Percentiles rank a stretch among this genome's conserved stretches.
These are phyloP conservation scores for Nitzschia sp. DNA, from an alignment of 108 stramenopile genomes.

Conservation along the genomic window DNA sequence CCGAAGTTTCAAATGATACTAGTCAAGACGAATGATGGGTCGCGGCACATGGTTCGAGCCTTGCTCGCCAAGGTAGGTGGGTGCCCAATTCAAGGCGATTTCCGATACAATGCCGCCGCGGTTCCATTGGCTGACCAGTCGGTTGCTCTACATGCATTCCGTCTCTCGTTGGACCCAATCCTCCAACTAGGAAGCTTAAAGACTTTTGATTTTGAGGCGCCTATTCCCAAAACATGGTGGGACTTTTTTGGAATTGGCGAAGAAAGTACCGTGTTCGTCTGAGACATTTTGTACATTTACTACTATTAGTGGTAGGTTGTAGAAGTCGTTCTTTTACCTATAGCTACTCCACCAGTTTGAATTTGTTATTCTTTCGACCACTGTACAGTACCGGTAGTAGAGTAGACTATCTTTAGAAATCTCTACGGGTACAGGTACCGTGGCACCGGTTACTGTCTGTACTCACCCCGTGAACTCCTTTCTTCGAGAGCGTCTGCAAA, in stretches of 20 bases:
- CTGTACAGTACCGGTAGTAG: no score
- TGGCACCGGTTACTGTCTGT: no score
- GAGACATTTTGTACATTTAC: no score
- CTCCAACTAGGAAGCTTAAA: slow-evolving; percentile 55
- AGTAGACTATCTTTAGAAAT: no score
- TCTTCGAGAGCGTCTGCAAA: no score
- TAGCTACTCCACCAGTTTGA: no score
- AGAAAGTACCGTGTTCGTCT: background rate
- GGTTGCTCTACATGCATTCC: slow-evolving; percentile 79
- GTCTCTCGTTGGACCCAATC: slow-evolving; percentile 50
- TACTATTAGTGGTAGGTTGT: no score
- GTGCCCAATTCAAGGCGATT: slow-evolving; percentile 74
- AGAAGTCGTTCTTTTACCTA: no score
- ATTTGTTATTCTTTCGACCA: no score
- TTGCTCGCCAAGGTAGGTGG: slow-evolving; percentile 56
- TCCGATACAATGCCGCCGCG: slow-evolving; percentile 53
- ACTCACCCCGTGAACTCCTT: no score
- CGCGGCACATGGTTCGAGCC: slow-evolving; percentile 85
- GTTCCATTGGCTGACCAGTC: slow-evolving; percentile 69
- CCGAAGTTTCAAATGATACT: slow-evolving; percentile 21
- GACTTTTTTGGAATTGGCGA: slow-evolving; percentile 42
- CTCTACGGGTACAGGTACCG: no score
- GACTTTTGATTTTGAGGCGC: slow-evolving; percentile 48
- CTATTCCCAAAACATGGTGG: slow-evolving; percentile 54
- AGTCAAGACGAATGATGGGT: slow-evolving; percentile 66